A percentile compares a stretch with the other conserved stretches of the same genome.
Evolutionary conservation across 2,329 filamentous ascomycete species (phyloP).

Genomic region (Setomelanomma holmii): DNA sequence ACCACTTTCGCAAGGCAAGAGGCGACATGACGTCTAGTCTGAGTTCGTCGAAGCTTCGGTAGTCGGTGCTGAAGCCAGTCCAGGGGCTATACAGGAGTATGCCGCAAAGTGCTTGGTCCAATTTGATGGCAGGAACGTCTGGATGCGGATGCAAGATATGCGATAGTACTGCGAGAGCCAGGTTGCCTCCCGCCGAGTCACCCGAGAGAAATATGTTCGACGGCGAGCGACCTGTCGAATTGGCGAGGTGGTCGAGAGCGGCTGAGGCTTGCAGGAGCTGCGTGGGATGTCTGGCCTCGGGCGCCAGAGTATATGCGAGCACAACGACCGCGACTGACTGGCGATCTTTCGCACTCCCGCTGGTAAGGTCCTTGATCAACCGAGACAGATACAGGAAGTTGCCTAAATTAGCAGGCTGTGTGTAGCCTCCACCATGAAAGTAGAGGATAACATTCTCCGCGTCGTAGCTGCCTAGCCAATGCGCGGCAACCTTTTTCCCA

Average conservation of each 20-base stretch:
- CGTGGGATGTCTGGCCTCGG: conserved; percentile 26
- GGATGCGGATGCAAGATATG: conserved; percentile 34
- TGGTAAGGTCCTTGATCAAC: conserved; percentile 19
- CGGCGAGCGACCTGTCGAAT: conserved; percentile 12
- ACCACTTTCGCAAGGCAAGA: conserved; percentile 16
- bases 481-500: conserved; percentile 15
- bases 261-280: conserved; percentile 29
- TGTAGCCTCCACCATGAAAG: conserved; percentile 33
- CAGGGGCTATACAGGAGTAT: conserved; percentile 23
- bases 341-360: background rate
- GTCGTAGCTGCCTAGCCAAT: conserved; percentile 31
- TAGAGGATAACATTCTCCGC: conserved; percentile 29
- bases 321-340: conserved; percentile 23
- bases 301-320: conserved; percentile 28
- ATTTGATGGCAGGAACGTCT: conserved; percentile 16
- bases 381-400: conserved; percentile 14
- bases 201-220: conserved; percentile 18
- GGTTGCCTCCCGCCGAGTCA: conserved; percentile 14
- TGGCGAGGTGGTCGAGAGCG: conserved; percentile 23
- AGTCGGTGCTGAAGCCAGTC: conserved; percentile 21
- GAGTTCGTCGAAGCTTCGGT: conserved; percentile 21
- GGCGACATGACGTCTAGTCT: conserved; percentile 13
- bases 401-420: conserved; percentile 18
- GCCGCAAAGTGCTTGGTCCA: conserved; percentile 17
- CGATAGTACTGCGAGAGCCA: conserved; percentile 19